Base-by-base conservation (phyloP, 2,329 filamentous ascomycete genomes). In the Cytospora paraplurivora region DNA sequence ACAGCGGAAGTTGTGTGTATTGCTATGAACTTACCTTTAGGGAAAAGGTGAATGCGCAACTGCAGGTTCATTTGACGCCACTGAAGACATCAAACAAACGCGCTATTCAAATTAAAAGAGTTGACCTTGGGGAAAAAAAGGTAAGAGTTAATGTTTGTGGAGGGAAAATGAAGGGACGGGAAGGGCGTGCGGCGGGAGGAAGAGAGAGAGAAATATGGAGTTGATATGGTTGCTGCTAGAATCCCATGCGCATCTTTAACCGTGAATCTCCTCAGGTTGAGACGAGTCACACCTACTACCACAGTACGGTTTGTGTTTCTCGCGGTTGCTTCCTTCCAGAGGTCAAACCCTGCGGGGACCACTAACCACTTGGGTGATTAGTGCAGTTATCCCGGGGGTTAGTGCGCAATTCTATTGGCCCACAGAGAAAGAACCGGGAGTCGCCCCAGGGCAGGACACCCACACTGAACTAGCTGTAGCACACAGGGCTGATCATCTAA, bases 11-110 rank as follows among this genome's bases (percentile, higher is more conserved):
- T 37, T 37, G 35, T 37, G 8, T 37, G 8, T 37, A 8, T 37
- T 13, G 19, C n/a, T 44, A 13, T 44, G 38, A 17, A 62, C 85
- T 79, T 85, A 92, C 89, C 27, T 81, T 82, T 82, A 77, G 83
- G 82, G 81, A 81, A 84, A 79, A 81, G 78, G 77, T 80, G 75
- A 76, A 82, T 79, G 75, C 79, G 79, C 79, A 79, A 81, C 82
- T 93, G 92, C 93, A 97, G 92, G 92, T 95, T 97, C 93, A 97
- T 97, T 92, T 94, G 92, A 96, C 92, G 93, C 92, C 89, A 76
- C 69, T 71, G 67, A 75, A 80, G 88, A 88, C 91, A 91, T 84
- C 92, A 95, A 96, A 89, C 83, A 92, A 96, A 88, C 92, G 92
- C 92, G 92, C 92, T 78, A 77, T 72, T 70, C 71, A 69, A 69